phyloP scores from a whole-genome alignment of 768 basidiomycete genomes.

The Russula sp. region DNA sequence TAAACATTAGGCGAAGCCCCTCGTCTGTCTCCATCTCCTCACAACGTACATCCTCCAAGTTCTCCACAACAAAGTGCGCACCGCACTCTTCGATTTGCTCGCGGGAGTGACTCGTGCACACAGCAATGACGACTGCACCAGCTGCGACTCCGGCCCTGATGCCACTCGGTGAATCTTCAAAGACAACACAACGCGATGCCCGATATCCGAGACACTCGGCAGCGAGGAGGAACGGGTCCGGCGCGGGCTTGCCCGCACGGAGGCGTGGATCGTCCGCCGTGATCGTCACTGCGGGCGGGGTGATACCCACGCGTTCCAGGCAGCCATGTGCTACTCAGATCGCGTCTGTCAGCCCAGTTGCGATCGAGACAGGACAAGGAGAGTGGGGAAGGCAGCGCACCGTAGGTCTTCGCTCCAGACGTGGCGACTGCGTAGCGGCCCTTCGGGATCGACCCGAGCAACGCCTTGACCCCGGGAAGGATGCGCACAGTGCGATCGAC shows the following conservation, averaged over 20 bases:
- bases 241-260: slow-evolving; percentile 58
- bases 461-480: slow-evolving; percentile 58
- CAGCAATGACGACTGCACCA: slow-evolving; percentile 67
- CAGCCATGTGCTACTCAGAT: slow-evolving; percentile 51
- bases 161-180: slow-evolving; percentile 67
- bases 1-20: slow-evolving; percentile 38
- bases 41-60: slow-evolving; percentile 46
- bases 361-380: slow-evolving; percentile 10
- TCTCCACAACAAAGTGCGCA: slow-evolving; percentile 50
- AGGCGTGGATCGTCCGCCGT: slow-evolving; percentile 73
- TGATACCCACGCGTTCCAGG: slow-evolving; percentile 64
- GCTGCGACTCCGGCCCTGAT: slow-evolving; percentile 67
- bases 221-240: slow-evolving; percentile 59
- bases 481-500: slow-evolving; percentile 64
- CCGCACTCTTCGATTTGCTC: slow-evolving; percentile 48
- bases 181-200: slow-evolving; percentile 61
- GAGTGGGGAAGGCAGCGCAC: slow-evolving; percentile 30
- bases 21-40: slow-evolving; percentile 36
- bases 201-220: slow-evolving; percentile 52
- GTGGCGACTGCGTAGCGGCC: slow-evolving; percentile 71
- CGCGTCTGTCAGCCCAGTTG: slow-evolving; percentile 18
- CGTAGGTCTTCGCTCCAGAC: slow-evolving; percentile 66
- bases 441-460: slow-evolving; percentile 60
- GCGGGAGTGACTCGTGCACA: slow-evolving; percentile 68
- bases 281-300: slow-evolving; percentile 60